Evolutionary conservation across 148 eudicot genomes (phyloP), one percentile per base, ranked within the genome.

Genomic region (Camellia granthamiana): DNA sequence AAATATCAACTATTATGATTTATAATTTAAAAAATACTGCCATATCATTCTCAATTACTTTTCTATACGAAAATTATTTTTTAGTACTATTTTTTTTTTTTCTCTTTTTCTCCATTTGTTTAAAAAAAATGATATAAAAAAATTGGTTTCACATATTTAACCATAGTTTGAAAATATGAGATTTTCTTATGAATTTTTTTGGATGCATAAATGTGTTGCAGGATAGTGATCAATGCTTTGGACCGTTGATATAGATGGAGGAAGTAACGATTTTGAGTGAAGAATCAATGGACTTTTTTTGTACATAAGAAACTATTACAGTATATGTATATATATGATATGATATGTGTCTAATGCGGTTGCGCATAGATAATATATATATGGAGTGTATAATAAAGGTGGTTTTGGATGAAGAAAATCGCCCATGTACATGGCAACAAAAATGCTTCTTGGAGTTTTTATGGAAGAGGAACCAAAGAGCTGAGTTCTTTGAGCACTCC

Each of bases 171-270:
- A 11, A 30, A 30, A 30, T 30, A 15, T 52, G 59, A 52, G 43
- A 54, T 8, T 51, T 73, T 18, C 6, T 8, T 11, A 14, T 23
- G 9, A 21, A 12, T 30, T 23, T 73, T 52, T 49, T 1, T 30
- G 38, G 38, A 14, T 59, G 5, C 12, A 15, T 23, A 19, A 51
- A 13, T 71, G 56, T 23, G 61, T 43, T 83, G 84, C 93, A 92
- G 95, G 95, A 86, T 92, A 79, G 82, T 92, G 81, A 83, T 92
- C 56, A 88, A 92, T 76, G 93, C 93, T 71, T 85, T 90, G 93
- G 95, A 92, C 78, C 89, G 92, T 86, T 90, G 85, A 92, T 58
- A 76, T 86, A 88, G 85, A 92, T 58, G 73, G 56, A 61, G 67
- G 61, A 74, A 75, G 70, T 55, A 47, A 56, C 38, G 59, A 56